phyloP scores from a whole-genome alignment of 306 rosid genomes.

The Vigna reflexopilosa region DNA sequence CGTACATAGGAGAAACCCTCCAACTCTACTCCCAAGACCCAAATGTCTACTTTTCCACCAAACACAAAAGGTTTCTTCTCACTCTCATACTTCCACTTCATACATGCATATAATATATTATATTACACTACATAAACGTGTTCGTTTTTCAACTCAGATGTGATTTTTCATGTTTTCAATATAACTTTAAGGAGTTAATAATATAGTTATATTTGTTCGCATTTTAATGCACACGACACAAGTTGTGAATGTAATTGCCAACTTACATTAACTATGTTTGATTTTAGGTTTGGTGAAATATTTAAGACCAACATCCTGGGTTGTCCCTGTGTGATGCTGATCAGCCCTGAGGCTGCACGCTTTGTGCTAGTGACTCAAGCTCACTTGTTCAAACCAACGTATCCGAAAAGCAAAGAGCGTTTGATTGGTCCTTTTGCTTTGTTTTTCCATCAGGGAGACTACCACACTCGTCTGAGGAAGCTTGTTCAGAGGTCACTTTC shows the following conservation, averaged over 20 bases:
- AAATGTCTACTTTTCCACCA: constrained; percentile 66
- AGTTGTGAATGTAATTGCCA: not conserved
- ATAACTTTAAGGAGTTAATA: not conserved
- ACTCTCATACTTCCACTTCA: not conserved
- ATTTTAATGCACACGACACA: not conserved
- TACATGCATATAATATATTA: not conserved
- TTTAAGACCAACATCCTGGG: constrained; percentile 90
- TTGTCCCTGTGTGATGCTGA: constrained; percentile 84
- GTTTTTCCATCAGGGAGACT: constrained; percentile 80
- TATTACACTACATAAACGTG: not conserved
- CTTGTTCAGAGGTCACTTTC: constrained; percentile 69
- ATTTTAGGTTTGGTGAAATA: constrained; percentile 81
- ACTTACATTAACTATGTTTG: not conserved
- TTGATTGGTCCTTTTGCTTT: constrained; percentile 84
- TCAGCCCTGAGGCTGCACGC: constrained; percentile 86
- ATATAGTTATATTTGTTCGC: not conserved
- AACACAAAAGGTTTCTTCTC: constrained; percentile 70
- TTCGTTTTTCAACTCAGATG: not conserved
- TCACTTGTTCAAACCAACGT: constrained; percentile 85
- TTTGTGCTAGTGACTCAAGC: constrained; percentile 83
- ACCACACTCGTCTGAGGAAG: constrained; percentile 74
- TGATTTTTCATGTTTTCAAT: not conserved
- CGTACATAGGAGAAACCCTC: constrained; percentile 84
- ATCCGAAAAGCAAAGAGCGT: constrained; percentile 87
- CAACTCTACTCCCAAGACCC: constrained; percentile 85